These are phyloP conservation scores for Leccinum boreale DNA, from an alignment of 768 basidiomycete genomes.

Conservation along the genomic window DNA sequence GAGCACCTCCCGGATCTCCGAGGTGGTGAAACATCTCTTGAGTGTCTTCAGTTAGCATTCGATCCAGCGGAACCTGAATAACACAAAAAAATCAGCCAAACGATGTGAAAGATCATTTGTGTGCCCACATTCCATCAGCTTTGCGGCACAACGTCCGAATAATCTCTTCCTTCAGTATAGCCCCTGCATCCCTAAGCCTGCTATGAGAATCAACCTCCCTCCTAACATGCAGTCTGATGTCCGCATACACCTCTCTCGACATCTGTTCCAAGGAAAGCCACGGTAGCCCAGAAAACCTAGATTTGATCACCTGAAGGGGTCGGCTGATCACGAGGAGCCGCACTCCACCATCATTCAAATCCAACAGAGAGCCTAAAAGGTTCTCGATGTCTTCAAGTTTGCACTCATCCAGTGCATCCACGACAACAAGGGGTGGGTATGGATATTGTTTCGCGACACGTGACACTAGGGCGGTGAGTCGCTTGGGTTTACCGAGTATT, in stretches of 20 bases:
- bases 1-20: no score
- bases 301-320: slow-evolving; percentile 4
- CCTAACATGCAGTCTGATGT: slow-evolving; percentile 5
- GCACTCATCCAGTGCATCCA: slow-evolving; percentile 21
- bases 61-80: no score
- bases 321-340: slow-evolving; percentile 7
- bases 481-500: neutral
- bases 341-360: neutral
- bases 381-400: neutral
- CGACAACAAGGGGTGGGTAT: neutral
- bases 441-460: neutral
- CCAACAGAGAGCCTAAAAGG: neutral
- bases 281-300: neutral
- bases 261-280: slow-evolving; percentile 2
- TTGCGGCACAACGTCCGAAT: neutral
- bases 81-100: no score
- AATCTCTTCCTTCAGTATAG: slow-evolving; percentile 5
- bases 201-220: slow-evolving; percentile 6
- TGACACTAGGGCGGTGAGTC: neutral
- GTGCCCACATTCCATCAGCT: slow-evolving; percentile 13
- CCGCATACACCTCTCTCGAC: no score
- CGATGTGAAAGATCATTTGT: no score
- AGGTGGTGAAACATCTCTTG: no score
- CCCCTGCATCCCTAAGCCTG: neutral
- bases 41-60: no score